phyloP scores from a whole-genome alignment of 192 early-diverging fungal genomes.

The Linnemannia elongata region DNA sequence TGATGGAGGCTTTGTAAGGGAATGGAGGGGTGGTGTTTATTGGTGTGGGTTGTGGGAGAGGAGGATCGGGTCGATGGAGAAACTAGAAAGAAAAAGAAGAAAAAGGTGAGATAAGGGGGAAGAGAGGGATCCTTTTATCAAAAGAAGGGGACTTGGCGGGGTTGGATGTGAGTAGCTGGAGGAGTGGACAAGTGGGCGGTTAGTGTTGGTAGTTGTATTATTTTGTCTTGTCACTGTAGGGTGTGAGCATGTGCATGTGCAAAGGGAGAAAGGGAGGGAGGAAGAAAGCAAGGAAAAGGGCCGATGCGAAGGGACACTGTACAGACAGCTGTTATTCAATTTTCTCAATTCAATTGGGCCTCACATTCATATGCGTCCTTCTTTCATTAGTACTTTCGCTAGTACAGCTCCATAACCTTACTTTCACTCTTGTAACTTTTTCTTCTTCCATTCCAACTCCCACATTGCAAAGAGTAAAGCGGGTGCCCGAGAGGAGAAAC shows the following conservation, averaged over 20 bases:
- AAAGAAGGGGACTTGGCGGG: not conserved
- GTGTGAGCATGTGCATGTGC: constrained; percentile 20
- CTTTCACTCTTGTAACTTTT: not conserved
- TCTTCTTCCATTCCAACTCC: not conserved
- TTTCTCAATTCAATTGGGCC: not conserved
- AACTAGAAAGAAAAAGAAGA: constrained; percentile 18
- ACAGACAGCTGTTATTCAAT: no score
- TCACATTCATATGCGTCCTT: not conserved
- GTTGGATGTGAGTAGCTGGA: not conserved
- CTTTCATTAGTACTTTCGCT: not conserved
- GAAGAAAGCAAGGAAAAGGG: not conserved
- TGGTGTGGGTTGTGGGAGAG: constrained; percentile 12
- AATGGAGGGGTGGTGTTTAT: constrained; percentile 6
- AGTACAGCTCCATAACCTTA: not conserved
- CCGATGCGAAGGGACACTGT: not conserved
- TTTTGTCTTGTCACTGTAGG: no score
- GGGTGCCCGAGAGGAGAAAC: not conserved
- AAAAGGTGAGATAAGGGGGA: not conserved
- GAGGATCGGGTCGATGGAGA: constrained; percentile 31
- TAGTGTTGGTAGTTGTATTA: not conserved
- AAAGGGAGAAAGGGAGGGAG: not conserved
- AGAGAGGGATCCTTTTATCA: not conserved
- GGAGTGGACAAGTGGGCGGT: not conserved
- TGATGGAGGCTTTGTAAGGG: constrained; percentile 9
- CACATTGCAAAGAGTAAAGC: not conserved